Conservation (phyloP, 2,329 filamentous ascomycete species). For the Zasmidium citrigriseum region DNA sequence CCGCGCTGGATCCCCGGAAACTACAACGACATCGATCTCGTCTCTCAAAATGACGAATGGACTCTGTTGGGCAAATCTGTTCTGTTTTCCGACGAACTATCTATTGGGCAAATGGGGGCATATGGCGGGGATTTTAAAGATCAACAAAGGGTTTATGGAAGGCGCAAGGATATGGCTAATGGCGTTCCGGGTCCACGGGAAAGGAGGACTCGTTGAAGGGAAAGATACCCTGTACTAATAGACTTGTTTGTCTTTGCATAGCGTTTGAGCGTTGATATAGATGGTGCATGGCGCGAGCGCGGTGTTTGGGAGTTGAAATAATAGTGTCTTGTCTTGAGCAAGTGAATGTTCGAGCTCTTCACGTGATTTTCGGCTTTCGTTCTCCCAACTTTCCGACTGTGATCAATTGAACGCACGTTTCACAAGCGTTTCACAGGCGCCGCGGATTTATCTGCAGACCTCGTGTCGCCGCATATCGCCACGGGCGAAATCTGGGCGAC, state of each 20-base stretch:
- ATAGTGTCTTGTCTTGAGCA: neutral
- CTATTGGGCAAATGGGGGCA: conserved; percentile 25
- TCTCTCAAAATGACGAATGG: conserved; percentile 33
- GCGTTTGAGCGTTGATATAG: neutral
- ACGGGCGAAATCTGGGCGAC: neutral
- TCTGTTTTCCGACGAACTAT: conserved; percentile 41
- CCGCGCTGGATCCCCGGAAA: conserved; percentile 21
- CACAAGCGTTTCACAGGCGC: neutral
- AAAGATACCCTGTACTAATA: neutral
- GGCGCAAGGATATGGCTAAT: conserved; percentile 5
- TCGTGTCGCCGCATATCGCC: neutral
- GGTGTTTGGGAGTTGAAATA: neutral
- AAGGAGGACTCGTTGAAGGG: neutral
- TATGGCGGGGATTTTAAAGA: conserved; percentile 23
- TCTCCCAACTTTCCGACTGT: neutral
- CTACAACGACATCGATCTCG: conserved; percentile 5
- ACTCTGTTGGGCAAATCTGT: conserved; percentile 42
- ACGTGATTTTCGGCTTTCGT: neutral
- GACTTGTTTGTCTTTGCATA: neutral
- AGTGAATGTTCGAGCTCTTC: neutral
- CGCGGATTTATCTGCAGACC: neutral
- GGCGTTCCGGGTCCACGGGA: neutral
- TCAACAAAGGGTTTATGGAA: conserved; percentile 23
- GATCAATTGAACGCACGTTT: neutral
- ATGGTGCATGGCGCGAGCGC: neutral